Conservation (phyloP, 805 yeast genomes). For the Dipodascus albidus region DNA sequence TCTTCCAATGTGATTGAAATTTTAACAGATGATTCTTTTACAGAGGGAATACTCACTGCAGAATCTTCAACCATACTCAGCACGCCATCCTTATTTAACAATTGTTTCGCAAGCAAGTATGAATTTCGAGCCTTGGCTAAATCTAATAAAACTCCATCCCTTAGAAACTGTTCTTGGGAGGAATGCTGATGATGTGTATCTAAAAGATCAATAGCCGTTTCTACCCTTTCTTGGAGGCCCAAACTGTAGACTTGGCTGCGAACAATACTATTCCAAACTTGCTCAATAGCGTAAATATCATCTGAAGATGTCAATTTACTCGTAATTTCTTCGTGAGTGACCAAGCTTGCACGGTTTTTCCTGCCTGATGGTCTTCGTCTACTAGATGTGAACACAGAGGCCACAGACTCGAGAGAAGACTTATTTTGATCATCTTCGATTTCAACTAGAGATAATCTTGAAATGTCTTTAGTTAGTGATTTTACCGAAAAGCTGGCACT, state of each 20-base stretch:
- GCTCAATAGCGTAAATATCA: constrained; percentile 5
- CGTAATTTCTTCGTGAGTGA: not conserved
- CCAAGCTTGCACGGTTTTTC: not conserved
- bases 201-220: constrained; percentile 7
- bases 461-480: not conserved
- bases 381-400: not conserved
- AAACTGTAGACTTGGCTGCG: constrained; percentile 10
- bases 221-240: constrained; percentile 8
- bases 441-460: constrained; percentile 1
- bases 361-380: not conserved
- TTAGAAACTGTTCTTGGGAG: not conserved
- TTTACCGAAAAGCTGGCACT: not conserved
- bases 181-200: constrained; percentile 3
- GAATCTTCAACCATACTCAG: constrained; percentile 39
- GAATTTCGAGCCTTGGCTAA: constrained; percentile 9
- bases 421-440: not conserved
- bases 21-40: constrained; percentile 9
- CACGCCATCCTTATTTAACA: constrained; percentile 33
- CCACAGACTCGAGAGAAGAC: too few species aligned
- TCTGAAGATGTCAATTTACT: not conserved
- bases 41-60: constrained; percentile 36
- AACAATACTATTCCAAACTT: constrained; percentile 5
- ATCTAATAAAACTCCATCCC: constrained; percentile 10
- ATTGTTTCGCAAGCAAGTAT: constrained; percentile 11
- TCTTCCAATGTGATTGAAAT: not conserved